Evolutionary conservation across 768 basidiomycete species (phyloP).

Genomic region (Neoboletus subvelutipes): DNA sequence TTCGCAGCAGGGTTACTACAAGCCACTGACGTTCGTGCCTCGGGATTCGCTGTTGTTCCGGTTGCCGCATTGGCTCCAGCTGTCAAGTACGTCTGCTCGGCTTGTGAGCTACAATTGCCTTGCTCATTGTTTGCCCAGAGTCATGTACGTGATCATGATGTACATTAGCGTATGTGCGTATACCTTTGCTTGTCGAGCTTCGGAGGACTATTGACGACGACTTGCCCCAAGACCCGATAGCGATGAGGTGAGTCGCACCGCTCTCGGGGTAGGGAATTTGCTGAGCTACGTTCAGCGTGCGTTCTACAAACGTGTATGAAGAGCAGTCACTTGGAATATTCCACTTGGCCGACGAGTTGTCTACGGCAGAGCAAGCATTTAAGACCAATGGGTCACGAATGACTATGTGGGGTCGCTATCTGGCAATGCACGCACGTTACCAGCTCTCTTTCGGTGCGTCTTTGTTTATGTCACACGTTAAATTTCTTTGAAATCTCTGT

Average conservation of each 20-base stretch:
- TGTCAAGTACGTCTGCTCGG: slow-evolving; percentile 61
- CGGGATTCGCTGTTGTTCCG: slow-evolving; percentile 81
- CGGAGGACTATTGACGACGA: slow-evolving; percentile 2
- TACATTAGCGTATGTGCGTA: slow-evolving; percentile 78
- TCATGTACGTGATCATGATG: slow-evolving; percentile 93
- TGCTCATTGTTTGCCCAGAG: slow-evolving; percentile 41
- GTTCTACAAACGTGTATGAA: slow-evolving; percentile 93
- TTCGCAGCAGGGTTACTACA: slow-evolving; percentile 78
- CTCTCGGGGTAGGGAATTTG: neutral
- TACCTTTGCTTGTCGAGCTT: slow-evolving; percentile 2
- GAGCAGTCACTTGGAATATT: slow-evolving; percentile 88
- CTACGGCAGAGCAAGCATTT: slow-evolving; percentile 45
- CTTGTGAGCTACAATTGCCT: neutral
- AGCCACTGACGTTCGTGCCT: slow-evolving; percentile 76
- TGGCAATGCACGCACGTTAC: slow-evolving; percentile 77
- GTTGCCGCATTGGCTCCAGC: slow-evolving; percentile 80
- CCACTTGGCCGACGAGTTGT: slow-evolving; percentile 47
- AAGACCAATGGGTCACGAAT: slow-evolving; percentile 47
- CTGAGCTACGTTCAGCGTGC: slow-evolving; percentile 53
- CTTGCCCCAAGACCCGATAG: slow-evolving; percentile 62
- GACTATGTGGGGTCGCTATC: slow-evolving; percentile 71
- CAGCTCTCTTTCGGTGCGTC: slow-evolving; percentile 87
- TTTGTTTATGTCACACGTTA: neutral
- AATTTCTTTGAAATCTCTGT: slow-evolving; percentile 1
- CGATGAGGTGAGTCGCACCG: slow-evolving; percentile 57